Evolutionary conservation across 768 basidiomycete genomes (phyloP), one percentile per base, ranked within the genome.

Genomic region (Psilocybe subaeruginosa): DNA sequence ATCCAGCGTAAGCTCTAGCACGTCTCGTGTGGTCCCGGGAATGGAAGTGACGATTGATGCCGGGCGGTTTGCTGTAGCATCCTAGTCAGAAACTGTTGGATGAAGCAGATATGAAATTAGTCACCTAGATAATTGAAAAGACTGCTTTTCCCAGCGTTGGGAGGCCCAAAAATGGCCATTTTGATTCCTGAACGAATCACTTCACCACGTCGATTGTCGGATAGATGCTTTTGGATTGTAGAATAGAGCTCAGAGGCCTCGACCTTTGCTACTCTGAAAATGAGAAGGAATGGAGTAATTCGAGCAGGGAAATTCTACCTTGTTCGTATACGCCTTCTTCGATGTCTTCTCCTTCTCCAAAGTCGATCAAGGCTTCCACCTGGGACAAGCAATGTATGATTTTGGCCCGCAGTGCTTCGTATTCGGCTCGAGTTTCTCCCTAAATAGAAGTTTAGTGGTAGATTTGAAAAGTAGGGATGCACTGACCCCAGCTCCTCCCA

Each of bases 111-210:
- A 1, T 66, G 79, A 12, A 8, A 12, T 43, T 43, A 5, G 14
- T 14, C 66, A 89, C 94, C 91, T 11, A 97, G 78, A 70, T 88
- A 93, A 68, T 97, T 97, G 50, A 94, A 80, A 17, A 95, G 72
- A 68, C 89, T 92, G 69, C 92, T 95, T 76, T 97, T 97, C n/a
- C 95, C 95, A 1, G 91, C 93, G 67, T 97, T 97, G 0, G 95
- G 92, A 23, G 94, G 93, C 0, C 95, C 95, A 68, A 95, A 95
- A 41, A 97, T 95, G 12, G 92, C 89, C 8, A 97, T 78, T 48
- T 85, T 87, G 51, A 96, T 84, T 2, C 95, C 95, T 1, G 87
- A 85, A 11, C 93, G 87, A 61, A 95, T 77, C 54, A 97, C 87
- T 71, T 97, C 95, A 0, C 94, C 93, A 37, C 89, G 81, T 17